Base-by-base conservation (phyloP, 1,284 basidiomycete genomes). In the Fistulinella cinereoalba region DNA sequence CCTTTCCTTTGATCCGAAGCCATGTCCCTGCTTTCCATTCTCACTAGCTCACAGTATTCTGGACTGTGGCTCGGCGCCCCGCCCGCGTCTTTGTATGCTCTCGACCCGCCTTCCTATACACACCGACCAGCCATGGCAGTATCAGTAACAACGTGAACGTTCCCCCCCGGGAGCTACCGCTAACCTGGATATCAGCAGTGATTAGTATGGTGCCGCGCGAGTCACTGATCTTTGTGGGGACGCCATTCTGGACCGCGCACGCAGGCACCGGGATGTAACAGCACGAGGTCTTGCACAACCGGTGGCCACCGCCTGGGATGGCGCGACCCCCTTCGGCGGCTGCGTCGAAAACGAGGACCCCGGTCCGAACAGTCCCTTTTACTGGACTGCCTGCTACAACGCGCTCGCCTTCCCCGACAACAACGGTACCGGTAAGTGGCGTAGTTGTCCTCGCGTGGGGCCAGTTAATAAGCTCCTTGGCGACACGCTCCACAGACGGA, bases 401-500 rank as follows among this genome's bases (percentile, higher is more conserved):
- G 62, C 65, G 28, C 62, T 49, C 11, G 59, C 52, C 33, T 64
- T 64, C 60, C 62, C 65, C 21, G 65, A 66, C 52, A 67, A 64
- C 33, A 64, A 66, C 16, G 65, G 65, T 21, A 27, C 58, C 9
- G 2, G 61, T 62, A 44, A 46, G 55, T 56, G 12, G 33, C 5
- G 19, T 6, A 6, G 12, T n/a, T 9, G 8, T 15, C 16, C 15
- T 29, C 1, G n/a, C 6, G 18, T 22, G 23, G n/a, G 3, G 15
- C 15, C 23, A 27, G 6, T 27, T 27, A 27, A 27, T 27, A n/a
- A n/a, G n/a, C n/a, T n/a, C n/a, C n/a, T n/a, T n/a, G n/a, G 25
- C 15, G 25, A 34, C 25, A 19, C 12, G 11, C 12, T 27, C 25
- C 25, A 12, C 25, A 27, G 25, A 27, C 7, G 25, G 25, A 27